phyloP scores from a whole-genome alignment of 2,329 filamentous ascomycete genomes.

The Apiospora rasikravindrae region DNA sequence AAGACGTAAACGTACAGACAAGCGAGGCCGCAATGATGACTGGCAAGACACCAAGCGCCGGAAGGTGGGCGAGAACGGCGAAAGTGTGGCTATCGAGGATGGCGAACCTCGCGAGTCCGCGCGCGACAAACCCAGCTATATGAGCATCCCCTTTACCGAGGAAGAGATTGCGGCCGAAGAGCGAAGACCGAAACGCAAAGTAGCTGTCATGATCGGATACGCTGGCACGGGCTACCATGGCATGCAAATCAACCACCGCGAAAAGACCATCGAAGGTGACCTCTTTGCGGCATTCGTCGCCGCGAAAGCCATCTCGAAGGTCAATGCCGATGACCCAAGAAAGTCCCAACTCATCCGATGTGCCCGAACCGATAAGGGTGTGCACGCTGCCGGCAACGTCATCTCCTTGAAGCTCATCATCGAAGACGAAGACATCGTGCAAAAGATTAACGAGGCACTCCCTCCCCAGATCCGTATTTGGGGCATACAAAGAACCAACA shows the following conservation, averaged over 20 bases:
- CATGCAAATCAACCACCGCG: conserved; percentile 84
- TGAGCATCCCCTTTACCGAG: conserved; percentile 62
- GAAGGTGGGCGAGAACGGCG: conserved; percentile 48
- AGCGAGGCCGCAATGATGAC: conserved; percentile 55
- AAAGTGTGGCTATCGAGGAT: conserved; percentile 33
- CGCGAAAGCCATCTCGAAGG: conserved; percentile 93
- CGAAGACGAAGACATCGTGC: conserved; percentile 84
- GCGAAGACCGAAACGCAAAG: conserved; percentile 91
- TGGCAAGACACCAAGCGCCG: conserved; percentile 60
- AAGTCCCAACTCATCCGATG: conserved; percentile 95
- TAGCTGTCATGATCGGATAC: conserved; percentile 94
- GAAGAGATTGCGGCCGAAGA: conserved; percentile 90
- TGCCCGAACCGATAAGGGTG: conserved; percentile 95
- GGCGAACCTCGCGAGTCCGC: conserved; percentile 18
- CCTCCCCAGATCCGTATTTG: conserved; percentile 91
- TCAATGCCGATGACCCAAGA: conserved; percentile 94
- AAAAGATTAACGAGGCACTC: conserved; percentile 88
- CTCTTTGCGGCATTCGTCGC: conserved; percentile 90
- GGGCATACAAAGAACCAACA: conserved; percentile 89
- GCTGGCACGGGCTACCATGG: conserved; percentile 96
- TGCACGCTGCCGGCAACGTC: conserved; percentile 94
- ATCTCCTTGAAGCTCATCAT: conserved; percentile 95
- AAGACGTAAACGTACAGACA: conserved; percentile 57
- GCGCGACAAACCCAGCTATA: conserved; percentile 52
- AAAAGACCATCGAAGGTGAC: conserved; percentile 96